Base-by-base conservation (phyloP, 306 rosid genomes). In the Lathyrus oleraceus region DNA sequence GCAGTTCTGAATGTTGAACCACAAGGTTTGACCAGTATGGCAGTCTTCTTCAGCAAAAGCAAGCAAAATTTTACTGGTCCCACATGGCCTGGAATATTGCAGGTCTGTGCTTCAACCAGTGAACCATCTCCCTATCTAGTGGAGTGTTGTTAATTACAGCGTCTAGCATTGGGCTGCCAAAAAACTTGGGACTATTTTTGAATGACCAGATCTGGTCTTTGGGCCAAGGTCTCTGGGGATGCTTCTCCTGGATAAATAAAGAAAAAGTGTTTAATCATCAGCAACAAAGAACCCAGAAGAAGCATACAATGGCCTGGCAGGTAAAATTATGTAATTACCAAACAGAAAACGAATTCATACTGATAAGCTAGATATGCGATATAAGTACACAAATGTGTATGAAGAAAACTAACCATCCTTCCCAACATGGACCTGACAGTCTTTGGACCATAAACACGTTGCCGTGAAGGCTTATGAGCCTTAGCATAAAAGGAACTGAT, bases 141-240 rank as follows among this genome's bases (percentile, higher is more conserved):
- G 85, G 69, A 69, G 87, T 28, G 48, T 82, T 84, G 67, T 74
- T 79, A 58, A 87, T 72, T 35, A 87, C 92, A 23, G 93, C 76
- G 23, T 95, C 99, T 63, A 95, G 82, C 96, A 89, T 91, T 3
- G 99, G 99, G 84, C 99, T 95, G 70, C 97, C 96, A 61, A 95
- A 66, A 64, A 95, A 67, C 69, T 83, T 91, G 0, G 87, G 87
- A 63, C 28, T 72, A 80, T 52, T 89, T 84, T 86, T 87, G 83
- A 91, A 95, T 23, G 92, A 87, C 99, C 99, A 95, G 83, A 95
- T 91, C 73, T 82, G 79, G 77, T 95, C 99, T 83, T 87, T 89
- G 8, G 99, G 96, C 99, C 97, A 95, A 21, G 92, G 81, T 76
- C 79, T 91, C 74, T 95, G 97, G 10, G 91, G 86, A 78, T 84